Evolutionary conservation across 163 green algal genomes (phyloP).

Genomic region (Trebouxia gelatinosa): DNA sequence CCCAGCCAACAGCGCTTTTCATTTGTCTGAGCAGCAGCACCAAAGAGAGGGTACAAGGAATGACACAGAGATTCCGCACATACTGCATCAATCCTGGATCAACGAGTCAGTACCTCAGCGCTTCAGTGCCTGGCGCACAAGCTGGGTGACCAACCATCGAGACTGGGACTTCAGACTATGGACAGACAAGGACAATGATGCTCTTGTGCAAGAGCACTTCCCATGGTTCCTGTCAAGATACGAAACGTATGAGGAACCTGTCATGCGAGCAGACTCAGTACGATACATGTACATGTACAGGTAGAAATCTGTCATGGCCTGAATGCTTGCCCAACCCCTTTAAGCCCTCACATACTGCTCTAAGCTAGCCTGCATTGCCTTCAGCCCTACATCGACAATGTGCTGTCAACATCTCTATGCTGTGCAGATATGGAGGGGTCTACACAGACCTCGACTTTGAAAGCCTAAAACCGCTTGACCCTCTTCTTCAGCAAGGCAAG

Average conservation of each 20-base stretch:
- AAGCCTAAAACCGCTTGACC: conserved; percentile 13
- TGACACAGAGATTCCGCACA: too few relatives aligned
- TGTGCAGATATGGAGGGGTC: conserved; percentile 27
- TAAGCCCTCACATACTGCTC: too few relatives aligned
- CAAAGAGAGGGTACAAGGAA: too few relatives aligned
- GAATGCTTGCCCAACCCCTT: too few relatives aligned
- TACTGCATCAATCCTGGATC: conserved; percentile 28
- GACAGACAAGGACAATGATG: conserved; percentile 36
- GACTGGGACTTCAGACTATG: conserved; percentile 37
- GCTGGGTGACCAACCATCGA: conserved; percentile 32
- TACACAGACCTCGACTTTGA: conserved; percentile 40
- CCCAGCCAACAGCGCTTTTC: too few relatives aligned
- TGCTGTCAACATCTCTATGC: too few relatives aligned
- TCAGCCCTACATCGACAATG: too few relatives aligned
- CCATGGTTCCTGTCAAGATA: conserved; percentile 36
- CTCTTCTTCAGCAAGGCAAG: conserved; percentile 12
- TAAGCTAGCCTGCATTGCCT: too few relatives aligned
- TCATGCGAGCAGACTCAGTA: conserved; percentile 34
- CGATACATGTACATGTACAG: conserved; percentile 36
- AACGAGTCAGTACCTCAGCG: conserved; percentile 3
- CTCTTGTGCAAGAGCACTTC: conserved; percentile 28
- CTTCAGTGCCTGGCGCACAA: conserved; percentile 21
- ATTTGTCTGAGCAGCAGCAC: too few relatives aligned
- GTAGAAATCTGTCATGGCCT: neutral
- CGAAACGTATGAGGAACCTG: conserved; percentile 14